These are phyloP conservation scores for Yamadazyma triangularis DNA, from an alignment of 1,139 yeast species.

Conservation along the genomic window DNA sequence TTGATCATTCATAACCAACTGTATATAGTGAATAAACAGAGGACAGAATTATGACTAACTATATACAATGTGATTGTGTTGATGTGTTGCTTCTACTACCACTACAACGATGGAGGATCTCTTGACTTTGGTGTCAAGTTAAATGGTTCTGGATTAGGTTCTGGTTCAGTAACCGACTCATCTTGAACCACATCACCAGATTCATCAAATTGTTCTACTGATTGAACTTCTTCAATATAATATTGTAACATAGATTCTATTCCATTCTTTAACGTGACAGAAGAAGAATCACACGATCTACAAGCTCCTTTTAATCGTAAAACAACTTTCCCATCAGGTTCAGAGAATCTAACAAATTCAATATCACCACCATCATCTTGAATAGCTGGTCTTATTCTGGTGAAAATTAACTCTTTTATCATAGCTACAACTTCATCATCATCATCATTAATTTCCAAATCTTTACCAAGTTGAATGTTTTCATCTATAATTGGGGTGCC, in stretches of 20 bases:
- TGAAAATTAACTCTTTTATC: conserved; percentile 57
- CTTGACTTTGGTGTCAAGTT: conserved; percentile 28
- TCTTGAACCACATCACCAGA: conserved; percentile 1
- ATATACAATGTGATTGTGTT: no score
- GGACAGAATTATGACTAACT: no score
- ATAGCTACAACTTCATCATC: conserved; percentile 56
- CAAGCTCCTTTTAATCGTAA: conserved; percentile 74
- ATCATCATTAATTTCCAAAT: conserved; percentile 46
- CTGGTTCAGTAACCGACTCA: not conserved
- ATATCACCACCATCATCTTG: conserved; percentile 86
- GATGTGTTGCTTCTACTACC: no score
- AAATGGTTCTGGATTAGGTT: conserved; percentile 21
- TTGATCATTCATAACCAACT: no score
- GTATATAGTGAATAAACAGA: no score
- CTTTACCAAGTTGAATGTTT: conserved; percentile 22
- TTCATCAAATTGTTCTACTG: conserved; percentile 58
- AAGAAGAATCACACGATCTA: conserved; percentile 72
- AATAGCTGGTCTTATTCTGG: conserved; percentile 60
- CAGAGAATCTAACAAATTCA: conserved; percentile 63
- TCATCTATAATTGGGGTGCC: conserved; percentile 60
- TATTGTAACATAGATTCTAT: conserved; percentile 79
- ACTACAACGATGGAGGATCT: conserved; percentile 43
- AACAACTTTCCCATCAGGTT: conserved; percentile 60
- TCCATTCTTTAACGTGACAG: conserved; percentile 72
- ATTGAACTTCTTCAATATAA: conserved; percentile 73